Evolutionary conservation across 2,329 filamentous ascomycete genomes (phyloP).

Genomic region (Colletotrichum noveboracense): DNA sequence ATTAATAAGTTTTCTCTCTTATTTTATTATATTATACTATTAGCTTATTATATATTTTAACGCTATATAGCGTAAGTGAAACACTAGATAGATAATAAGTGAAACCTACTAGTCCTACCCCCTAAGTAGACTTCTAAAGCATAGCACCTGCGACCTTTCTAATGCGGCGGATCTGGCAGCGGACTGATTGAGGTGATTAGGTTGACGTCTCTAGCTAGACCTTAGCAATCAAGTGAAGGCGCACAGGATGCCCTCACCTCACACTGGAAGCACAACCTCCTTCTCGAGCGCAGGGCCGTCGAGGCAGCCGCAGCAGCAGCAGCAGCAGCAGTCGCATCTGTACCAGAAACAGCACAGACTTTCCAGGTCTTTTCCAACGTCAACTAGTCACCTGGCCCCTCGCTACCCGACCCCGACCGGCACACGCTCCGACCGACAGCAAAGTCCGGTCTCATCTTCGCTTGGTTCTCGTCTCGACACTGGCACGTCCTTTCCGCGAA

Average conservation of each 20-base stretch:
- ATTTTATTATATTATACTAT: too few species aligned
- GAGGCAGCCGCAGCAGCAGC: not conserved
- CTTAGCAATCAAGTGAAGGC: not conserved
- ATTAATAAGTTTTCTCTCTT: too few species aligned
- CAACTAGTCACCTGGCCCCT: not conserved
- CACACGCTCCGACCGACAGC: slow-evolving; percentile 7
- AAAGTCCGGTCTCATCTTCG: slow-evolving; percentile 13
- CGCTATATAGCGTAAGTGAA: too few species aligned
- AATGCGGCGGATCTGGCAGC: not conserved
- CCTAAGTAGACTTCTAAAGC: not conserved
- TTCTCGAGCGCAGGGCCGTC: not conserved
- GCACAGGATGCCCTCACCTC: slow-evolving; percentile 12
- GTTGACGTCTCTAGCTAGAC: not conserved
- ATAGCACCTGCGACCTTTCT: not conserved
- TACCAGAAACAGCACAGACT: slow-evolving; percentile 16
- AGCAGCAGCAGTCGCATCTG: not conserved
- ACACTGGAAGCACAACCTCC: not conserved
- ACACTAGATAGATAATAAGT: too few species aligned
- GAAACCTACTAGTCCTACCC: too few species aligned
- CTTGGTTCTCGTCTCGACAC: slow-evolving; percentile 12
- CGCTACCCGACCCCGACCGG: not conserved
- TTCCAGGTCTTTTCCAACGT: slow-evolving; percentile 5
- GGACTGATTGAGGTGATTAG: not conserved
- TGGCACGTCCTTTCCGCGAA: not conserved
- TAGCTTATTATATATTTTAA: too few species aligned